These are phyloP conservation scores for Mesembryanthemum crystallinum DNA, from an alignment of 148 eudicot species.

Conservation along the genomic window DNA sequence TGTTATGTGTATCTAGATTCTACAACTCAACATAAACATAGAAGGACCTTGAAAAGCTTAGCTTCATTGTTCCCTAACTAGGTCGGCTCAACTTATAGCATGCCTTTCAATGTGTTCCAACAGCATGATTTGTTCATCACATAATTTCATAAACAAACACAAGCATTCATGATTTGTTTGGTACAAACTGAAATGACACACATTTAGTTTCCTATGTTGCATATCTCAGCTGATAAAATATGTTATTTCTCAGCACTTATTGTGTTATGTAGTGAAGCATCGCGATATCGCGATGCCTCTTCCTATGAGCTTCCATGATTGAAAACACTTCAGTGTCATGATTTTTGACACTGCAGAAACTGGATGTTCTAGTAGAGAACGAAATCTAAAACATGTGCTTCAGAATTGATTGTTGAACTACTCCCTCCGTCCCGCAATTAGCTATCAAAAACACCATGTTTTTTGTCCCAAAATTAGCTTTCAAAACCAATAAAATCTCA, in stretches of 20 bases:
- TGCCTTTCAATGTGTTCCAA: background rate
- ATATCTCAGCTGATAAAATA: background rate
- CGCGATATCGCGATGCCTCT: background rate
- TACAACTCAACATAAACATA: too few species aligned
- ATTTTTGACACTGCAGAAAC: background rate
- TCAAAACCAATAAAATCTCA: too few species aligned
- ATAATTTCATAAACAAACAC: background rate
- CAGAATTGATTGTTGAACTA: background rate
- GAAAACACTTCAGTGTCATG: background rate
- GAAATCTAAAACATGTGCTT: background rate
- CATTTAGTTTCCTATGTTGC: background rate
- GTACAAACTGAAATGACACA: background rate
- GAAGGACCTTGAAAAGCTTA: too few species aligned
- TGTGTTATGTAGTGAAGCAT: background rate
- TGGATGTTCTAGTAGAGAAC: background rate
- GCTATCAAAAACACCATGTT: too few species aligned
- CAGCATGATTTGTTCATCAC: background rate
- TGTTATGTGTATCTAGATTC: background rate
- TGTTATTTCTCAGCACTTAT: too few species aligned
- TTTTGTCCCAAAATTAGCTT: too few species aligned
- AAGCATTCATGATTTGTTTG: background rate
- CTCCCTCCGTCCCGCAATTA: too few species aligned
- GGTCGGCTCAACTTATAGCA: too few species aligned
- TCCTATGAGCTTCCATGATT: background rate
- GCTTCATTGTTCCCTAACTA: too few species aligned